phyloP scores from a whole-genome alignment of 1,139 yeast species.

The Martiniozyma asiatica region DNA sequence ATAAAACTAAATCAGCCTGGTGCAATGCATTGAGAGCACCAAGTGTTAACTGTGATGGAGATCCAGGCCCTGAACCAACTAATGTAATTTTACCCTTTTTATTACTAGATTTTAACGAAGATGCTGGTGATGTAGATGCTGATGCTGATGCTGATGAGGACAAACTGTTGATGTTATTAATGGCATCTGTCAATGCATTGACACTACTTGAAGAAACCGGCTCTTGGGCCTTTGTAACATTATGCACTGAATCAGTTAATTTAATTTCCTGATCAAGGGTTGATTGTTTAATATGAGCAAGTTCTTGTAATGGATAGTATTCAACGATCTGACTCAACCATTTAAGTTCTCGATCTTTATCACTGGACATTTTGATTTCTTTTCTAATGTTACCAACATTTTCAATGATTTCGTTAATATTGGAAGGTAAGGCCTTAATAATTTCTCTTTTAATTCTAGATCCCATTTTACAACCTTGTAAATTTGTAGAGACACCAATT shows the following conservation, averaged over 20 bases:
- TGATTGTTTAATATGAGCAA: slow-evolving; percentile 45
- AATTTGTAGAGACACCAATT: slow-evolving; percentile 74
- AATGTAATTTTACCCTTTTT: slow-evolving; percentile 52
- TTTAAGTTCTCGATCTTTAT: slow-evolving; percentile 47
- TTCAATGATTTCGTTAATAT: slow-evolving; percentile 57
- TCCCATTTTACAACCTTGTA: slow-evolving; percentile 85
- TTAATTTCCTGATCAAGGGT: slow-evolving; percentile 30
- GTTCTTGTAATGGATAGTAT: slow-evolving; percentile 64
- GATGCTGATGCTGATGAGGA: too few relatives aligned
- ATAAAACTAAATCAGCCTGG: slow-evolving; percentile 71
- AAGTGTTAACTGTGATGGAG: slow-evolving; percentile 65
- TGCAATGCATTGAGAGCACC: slow-evolving; percentile 79
- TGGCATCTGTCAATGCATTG: too few relatives aligned
- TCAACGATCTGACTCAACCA: slow-evolving; percentile 90
- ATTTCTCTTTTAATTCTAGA: slow-evolving; percentile 69
- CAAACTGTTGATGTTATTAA: too few relatives aligned
- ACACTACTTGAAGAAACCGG: too few relatives aligned
- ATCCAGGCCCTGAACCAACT: slow-evolving; percentile 94
- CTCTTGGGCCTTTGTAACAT: not conserved
- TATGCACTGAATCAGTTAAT: not conserved
- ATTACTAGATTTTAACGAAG: not conserved
- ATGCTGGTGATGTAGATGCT: too few relatives aligned
- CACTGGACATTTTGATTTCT: slow-evolving; percentile 52
- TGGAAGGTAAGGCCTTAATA: slow-evolving; percentile 49
- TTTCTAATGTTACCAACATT: slow-evolving; percentile 58